These are phyloP conservation scores for Cutaneotrichosporon mucoides DNA, from an alignment of 1,284 basidiomycete genomes.

Conservation along the genomic window DNA sequence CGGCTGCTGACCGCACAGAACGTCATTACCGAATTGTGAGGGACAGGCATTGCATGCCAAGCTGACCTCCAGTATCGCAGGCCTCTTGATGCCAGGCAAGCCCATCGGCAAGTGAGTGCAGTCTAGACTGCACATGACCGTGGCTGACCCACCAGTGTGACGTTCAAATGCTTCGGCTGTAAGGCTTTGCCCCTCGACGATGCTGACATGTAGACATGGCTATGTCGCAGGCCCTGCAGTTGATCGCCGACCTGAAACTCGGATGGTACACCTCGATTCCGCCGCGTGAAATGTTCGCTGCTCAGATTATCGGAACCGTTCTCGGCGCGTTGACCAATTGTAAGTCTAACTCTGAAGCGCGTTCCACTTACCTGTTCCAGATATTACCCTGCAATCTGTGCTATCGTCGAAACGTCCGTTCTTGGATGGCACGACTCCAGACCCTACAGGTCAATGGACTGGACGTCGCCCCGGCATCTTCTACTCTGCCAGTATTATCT, in stretches of 20 bases:
- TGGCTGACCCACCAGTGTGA: constrained; percentile 32
- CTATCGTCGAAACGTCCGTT: constrained; percentile 42
- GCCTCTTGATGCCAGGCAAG: constrained; percentile 53
- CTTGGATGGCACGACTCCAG: constrained; percentile 46
- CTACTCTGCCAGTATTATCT: constrained; percentile 49
- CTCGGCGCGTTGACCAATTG: constrained; percentile 51
- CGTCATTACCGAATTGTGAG: constrained; percentile 53
- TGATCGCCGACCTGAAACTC: constrained; percentile 52
- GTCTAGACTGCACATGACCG: too few species aligned
- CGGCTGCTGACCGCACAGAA: constrained; percentile 25
- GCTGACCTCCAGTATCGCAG: constrained; percentile 41
- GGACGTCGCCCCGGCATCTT: constrained; percentile 46
- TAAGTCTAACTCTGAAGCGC: constrained; percentile 11
- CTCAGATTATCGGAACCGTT: constrained; percentile 52
- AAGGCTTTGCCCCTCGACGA: constrained; percentile 6
- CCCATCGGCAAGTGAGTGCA: constrained; percentile 51
- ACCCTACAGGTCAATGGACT: constrained; percentile 52
- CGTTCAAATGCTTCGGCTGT: constrained; percentile 50
- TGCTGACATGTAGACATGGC: constrained; percentile 47
- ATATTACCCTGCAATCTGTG: constrained; percentile 50
- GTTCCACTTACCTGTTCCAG: constrained; percentile 17
- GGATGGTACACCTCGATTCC: constrained; percentile 49
- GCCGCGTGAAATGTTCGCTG: constrained; percentile 52
- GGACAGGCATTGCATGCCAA: too few species aligned
- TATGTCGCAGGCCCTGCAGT: constrained; percentile 48